A percentile compares a stretch with the other conserved stretches of the same genome.
Conservation (phyloP, 768 basidiomycete genomes). For the Trametes cinnabarina region DNA sequence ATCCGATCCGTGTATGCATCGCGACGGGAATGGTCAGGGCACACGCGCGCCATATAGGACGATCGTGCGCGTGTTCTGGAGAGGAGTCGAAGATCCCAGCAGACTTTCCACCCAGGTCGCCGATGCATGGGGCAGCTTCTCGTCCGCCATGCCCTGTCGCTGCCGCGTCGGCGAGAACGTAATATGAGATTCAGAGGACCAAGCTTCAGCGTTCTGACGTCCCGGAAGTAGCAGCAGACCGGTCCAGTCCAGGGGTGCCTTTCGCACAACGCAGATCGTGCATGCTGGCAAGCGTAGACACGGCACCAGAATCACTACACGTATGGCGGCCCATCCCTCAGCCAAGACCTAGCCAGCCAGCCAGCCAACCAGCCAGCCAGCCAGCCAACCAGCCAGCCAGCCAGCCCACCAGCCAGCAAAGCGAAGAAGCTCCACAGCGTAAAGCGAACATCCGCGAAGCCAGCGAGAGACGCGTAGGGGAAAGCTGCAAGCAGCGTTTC, state of each 20-base stretch:
- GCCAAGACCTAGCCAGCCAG: neutral
- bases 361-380: neutral
- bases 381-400: no score
- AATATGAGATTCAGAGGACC: no score
- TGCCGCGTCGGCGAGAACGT: neutral
- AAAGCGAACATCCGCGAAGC: no score
- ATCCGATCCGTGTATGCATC: no score
- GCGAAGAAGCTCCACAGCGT: no score
- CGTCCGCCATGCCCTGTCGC: neutral
- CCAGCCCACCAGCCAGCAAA: no score
- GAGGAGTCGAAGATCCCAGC: neutral
- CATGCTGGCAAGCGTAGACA: neutral
- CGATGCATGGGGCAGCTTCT: conserved; percentile 1
- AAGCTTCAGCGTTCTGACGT: neutral
- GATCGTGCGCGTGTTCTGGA: no score
- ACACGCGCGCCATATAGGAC: no score
- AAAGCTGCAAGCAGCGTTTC: neutral
- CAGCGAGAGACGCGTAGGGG: neutral
- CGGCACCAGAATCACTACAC: no score
- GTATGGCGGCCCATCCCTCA: neutral
- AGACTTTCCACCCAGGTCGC: neutral
- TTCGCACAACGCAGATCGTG: neutral
- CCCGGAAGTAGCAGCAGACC: neutral
- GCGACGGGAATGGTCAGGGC: no score
- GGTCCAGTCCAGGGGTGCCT: neutral